These are phyloP conservation scores for Triticum dicoccoides DNA, from an alignment of 176 grass and related monocot genomes.

Conservation along the genomic window DNA sequence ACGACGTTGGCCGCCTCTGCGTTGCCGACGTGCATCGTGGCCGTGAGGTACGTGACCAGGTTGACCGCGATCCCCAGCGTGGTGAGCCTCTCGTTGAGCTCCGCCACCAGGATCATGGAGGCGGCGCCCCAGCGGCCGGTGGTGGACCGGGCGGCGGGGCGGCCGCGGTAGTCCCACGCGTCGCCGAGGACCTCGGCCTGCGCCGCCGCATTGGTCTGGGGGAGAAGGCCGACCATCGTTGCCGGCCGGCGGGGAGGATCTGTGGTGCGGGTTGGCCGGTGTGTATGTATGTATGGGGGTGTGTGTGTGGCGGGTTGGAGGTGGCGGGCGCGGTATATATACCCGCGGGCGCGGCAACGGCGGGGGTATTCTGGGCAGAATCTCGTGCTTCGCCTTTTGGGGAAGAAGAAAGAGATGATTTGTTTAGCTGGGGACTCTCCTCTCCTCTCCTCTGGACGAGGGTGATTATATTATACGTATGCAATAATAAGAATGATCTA, in stretches of 20 bases:
- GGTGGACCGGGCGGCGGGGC: constrained; percentile 45
- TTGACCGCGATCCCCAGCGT: constrained; percentile 91
- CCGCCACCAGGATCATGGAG: constrained; percentile 93
- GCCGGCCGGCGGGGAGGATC: constrained; percentile 5
- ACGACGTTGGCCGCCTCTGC: constrained; percentile 76
- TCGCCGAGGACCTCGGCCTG: constrained; percentile 52
- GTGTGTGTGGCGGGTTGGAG: not conserved
- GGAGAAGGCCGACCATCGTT: constrained; percentile 55
- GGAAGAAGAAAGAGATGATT: not conserved
- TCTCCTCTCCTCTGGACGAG: too few relatives aligned
- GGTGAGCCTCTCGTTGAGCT: constrained; percentile 85
- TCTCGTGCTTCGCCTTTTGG: not conserved
- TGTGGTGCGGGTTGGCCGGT: not conserved
- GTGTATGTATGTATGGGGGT: not conserved
- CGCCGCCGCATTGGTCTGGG: constrained; percentile 40
- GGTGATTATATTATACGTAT: not conserved
- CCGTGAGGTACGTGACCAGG: constrained; percentile 82
- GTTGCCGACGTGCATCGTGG: constrained; percentile 85
- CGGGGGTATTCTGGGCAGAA: not conserved
- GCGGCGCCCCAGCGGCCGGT: constrained; percentile 83
- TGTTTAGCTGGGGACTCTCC: too few relatives aligned
- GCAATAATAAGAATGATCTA: not conserved
- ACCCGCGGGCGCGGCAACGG: not conserved
- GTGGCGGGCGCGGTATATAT: constrained; percentile 19
- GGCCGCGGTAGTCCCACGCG: constrained; percentile 81